These are phyloP conservation scores for Chaetomium fimeti DNA, from an alignment of 495 filamentous ascomycete species.

Conservation along the genomic window DNA sequence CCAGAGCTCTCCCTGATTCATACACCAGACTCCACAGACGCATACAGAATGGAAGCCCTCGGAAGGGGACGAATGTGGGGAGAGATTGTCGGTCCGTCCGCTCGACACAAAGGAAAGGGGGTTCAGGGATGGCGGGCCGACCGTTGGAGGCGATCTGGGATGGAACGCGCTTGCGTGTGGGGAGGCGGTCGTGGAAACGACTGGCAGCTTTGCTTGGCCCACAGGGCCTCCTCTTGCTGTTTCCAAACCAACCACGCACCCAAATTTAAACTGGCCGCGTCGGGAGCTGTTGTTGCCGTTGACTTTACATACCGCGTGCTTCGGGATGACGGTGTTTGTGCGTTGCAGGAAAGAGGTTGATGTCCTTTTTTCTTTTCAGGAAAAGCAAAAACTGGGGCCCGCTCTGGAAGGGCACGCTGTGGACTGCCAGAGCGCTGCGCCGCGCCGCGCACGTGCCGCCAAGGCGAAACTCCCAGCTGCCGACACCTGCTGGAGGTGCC, in stretches of 20 bases:
- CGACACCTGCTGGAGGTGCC: not conserved
- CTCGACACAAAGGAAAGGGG: not conserved
- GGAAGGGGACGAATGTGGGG: not conserved
- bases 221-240: not conserved
- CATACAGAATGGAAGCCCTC: not conserved
- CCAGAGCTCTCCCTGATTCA: constrained; percentile 5
- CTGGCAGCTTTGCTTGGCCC: not conserved
- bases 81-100: not conserved
- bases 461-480: not conserved
- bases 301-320: too few species aligned
- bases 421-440: constrained; percentile 5
- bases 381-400: not conserved
- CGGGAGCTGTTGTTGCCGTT: not conserved
- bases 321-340: too few species aligned
- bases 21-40: not conserved
- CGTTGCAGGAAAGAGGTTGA: not conserved
- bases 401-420: too few species aligned
- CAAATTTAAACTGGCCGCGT: too few species aligned
- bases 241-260: too few species aligned
- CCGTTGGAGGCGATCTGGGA: constrained; percentile 14
- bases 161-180: constrained; percentile 12
- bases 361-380: not conserved
- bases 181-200: constrained; percentile 7
- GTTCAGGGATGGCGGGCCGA: constrained; percentile 13
- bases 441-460: constrained; percentile 14